phyloP scores from a whole-genome alignment of 768 basidiomycete species.

The Nevesoporus exiguus region DNA sequence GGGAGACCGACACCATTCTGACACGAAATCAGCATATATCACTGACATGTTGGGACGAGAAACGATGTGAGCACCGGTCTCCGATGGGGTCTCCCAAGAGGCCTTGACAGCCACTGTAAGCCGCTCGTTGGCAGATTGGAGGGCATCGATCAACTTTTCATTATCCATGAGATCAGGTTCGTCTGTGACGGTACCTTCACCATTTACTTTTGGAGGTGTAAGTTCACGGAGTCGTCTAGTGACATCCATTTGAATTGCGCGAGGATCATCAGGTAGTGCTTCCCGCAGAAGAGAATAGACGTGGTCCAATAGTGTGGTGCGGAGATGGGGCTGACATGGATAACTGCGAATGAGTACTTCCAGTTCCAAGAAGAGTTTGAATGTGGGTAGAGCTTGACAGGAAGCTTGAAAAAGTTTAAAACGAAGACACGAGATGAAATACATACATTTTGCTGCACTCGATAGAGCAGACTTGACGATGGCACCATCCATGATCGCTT shows the following conservation, averaged over 20 bases:
- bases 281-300: slow-evolving; percentile 40
- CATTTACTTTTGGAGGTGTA: slow-evolving; percentile 25
- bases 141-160: slow-evolving; percentile 28
- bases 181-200: slow-evolving; percentile 4
- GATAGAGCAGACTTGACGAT: slow-evolving; percentile 77
- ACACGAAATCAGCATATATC: slow-evolving; percentile 44
- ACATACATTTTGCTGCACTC: slow-evolving; percentile 69
- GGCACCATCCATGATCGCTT: slow-evolving; percentile 70
- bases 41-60: slow-evolving; percentile 30
- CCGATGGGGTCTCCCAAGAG: slow-evolving; percentile 13
- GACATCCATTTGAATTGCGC: slow-evolving; percentile 38
- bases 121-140: slow-evolving; percentile 32
- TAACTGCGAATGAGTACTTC: slow-evolving; percentile 41
- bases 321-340: slow-evolving; percentile 40
- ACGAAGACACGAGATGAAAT: slow-evolving; percentile 11
- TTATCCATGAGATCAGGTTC: slow-evolving; percentile 8
- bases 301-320: slow-evolving; percentile 40
- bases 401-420: slow-evolving; percentile 7
- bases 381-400: slow-evolving; percentile 37
- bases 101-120: slow-evolving; percentile 28
- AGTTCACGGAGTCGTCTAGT: slow-evolving; percentile 33
- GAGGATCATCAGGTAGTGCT: slow-evolving; percentile 36
- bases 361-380: slow-evolving; percentile 42
- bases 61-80: slow-evolving; percentile 10
- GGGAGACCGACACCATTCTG: slow-evolving; percentile 42